Conservation (phyloP, 1,284 basidiomycete species). For the Marasmius fiardii region DNA sequence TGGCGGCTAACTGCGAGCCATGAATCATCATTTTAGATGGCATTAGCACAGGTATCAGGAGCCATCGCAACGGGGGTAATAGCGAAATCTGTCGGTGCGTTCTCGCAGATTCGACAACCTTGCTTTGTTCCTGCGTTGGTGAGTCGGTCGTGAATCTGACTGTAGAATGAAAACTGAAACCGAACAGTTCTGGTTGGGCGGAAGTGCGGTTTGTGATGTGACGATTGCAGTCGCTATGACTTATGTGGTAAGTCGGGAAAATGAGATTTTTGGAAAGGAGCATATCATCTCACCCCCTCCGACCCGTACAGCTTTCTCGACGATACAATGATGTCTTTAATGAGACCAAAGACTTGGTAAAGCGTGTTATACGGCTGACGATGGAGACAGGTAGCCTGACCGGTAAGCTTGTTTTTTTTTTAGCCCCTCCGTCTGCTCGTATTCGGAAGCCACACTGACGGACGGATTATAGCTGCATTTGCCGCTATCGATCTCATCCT, state of each 20-base stretch:
- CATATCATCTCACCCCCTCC: not conserved
- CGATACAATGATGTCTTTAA: slow-evolving; percentile 19
- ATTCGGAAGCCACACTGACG: too few relatives aligned
- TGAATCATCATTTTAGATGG: not conserved
- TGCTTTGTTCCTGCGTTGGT: not conserved
- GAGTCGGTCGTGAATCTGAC: too few relatives aligned
- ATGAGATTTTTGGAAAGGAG: not conserved
- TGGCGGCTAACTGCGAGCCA: not conserved
- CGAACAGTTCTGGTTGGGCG: slow-evolving; percentile 22
- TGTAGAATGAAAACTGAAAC: too few relatives aligned
- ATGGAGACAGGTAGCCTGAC: slow-evolving; percentile 22
- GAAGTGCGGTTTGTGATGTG: slow-evolving; percentile 20
- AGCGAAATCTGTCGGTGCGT: not conserved
- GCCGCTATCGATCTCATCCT: slow-evolving; percentile 23
- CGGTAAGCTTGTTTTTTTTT: slow-evolving; percentile 9
- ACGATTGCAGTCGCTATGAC: slow-evolving; percentile 21
- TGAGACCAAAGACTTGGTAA: slow-evolving; percentile 18
- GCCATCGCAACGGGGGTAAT: not conserved
- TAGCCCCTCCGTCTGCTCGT: not conserved
- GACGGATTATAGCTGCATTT: slow-evolving; percentile 22
- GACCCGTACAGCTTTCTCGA: slow-evolving; percentile 17
- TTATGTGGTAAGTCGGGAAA: slow-evolving; percentile 16
- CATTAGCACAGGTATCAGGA: not conserved
- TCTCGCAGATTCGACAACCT: not conserved
- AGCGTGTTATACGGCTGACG: slow-evolving; percentile 18